Base-by-base conservation (phyloP, 1,139 yeast genomes). In the Zygoascus meyerae region DNA sequence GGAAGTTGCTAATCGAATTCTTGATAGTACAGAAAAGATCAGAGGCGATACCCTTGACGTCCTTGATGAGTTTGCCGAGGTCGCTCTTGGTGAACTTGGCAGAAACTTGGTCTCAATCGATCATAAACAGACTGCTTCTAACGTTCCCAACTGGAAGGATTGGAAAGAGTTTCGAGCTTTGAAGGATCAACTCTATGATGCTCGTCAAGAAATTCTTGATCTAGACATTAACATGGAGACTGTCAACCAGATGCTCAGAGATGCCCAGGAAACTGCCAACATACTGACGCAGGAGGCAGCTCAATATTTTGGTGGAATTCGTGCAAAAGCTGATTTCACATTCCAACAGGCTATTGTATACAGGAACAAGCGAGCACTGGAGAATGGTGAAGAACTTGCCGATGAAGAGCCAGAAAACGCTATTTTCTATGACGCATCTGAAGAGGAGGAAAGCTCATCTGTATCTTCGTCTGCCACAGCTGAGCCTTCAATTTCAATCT, bases 291-390 rank as follows among this genome's bases (percentile, higher is more conserved):
- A 79, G 51, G 96, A 89, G 61, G 78, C 83, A 48, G 84, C 81
- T 29, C 83, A 82, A 52, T 83, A 80, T 61, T 68, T 86, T 55
- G 79, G 81, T 49, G 75, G 86, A 45, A 71, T 83, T 49, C 75
- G 96, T 59, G 90, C 95, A 11, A 78, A 81, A 62, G 95, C 95
- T 15, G 90, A 89, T 60, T 67, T 85, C 39, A 83, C 83, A 14
- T 83, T 85, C 64, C 96, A 87, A 66, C 69, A 71, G 51, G 77
- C 94, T 14, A 34, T 53, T 10, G 45, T 39, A 38, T 51, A 51
- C 37, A 49, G 49, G 33, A 44, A 52, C 35, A 21, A 50, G 29
- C 34, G 17, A 30, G 14, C 28, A 40, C 34, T 33, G 26, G 46
- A 28, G 14, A 14, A 35, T 9, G 45, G 45, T 18, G 35, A 29